Percentiles rank a stretch among this genome's conserved stretches.
Evolutionary conservation across 2,329 filamentous ascomycete species (phyloP).

Genomic region (Diaporthe sp.): DNA sequence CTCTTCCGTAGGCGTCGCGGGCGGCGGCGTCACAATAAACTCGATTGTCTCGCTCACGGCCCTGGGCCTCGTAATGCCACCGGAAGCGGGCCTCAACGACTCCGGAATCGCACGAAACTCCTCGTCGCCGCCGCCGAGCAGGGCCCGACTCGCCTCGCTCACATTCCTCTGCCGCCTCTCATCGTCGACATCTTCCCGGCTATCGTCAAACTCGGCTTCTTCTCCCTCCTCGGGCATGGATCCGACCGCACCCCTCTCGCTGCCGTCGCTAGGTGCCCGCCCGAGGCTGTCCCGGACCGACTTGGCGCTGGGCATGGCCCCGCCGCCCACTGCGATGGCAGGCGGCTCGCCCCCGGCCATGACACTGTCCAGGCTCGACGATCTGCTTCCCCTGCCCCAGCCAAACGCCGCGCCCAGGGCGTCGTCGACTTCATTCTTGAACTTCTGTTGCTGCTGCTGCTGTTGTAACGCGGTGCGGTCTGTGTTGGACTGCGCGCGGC

Average conservation of each 20-base stretch:
- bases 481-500: neutral
- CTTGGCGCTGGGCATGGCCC: conserved; percentile 37
- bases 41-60: conserved; percentile 31
- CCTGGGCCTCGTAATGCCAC: conserved; percentile 24
- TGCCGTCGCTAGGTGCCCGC: conserved; percentile 39
- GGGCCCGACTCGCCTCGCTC: conserved; percentile 26
- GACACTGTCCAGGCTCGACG: conserved; percentile 41
- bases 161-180: conserved; percentile 13
- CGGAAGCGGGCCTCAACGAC: conserved; percentile 12
- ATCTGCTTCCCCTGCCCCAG: conserved; percentile 40
- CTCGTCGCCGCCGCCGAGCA: conserved; percentile 20
- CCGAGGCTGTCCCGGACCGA: conserved; percentile 33
- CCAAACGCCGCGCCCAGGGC: conserved; percentile 48
- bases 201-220: conserved; percentile 1
- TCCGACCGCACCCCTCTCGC: conserved; percentile 35
- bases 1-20: conserved; percentile 6
- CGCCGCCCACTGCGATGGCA: conserved; percentile 38
- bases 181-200: neutral
- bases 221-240: conserved; percentile 18
- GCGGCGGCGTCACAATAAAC: conserved; percentile 34
- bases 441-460: conserved; percentile 33
- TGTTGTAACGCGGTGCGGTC: conserved; percentile 2
- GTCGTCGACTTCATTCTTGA: conserved; percentile 44
- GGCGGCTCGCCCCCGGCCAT: conserved; percentile 35
- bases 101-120: neutral